A percentile compares a stretch with the other conserved stretches of the same genome.
phyloP scores from a whole-genome alignment of 225 moss, liverwort and hornwort species.

The Thuidium tamariscinum region DNA sequence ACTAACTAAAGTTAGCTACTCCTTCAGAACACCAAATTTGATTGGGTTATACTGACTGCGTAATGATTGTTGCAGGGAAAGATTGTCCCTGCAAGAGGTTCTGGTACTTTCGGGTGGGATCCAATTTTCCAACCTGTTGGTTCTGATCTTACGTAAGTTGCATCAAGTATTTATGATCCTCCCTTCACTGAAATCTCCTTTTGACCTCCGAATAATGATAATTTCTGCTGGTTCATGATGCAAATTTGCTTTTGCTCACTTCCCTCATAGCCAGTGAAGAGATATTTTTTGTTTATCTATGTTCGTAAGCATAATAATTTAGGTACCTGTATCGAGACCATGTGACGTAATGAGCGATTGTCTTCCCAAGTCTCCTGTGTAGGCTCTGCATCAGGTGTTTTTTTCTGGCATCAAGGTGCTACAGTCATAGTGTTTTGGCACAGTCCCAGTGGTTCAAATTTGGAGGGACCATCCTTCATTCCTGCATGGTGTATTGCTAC shows the following conservation, averaged over 20 bases:
- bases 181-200: background rate
- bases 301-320: background rate
- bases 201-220: background rate
- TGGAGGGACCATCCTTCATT: too few species aligned
- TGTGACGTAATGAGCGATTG: background rate
- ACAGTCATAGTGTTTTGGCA: too few species aligned
- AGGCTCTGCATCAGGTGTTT: background rate
- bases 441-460: too few species aligned
- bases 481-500: too few species aligned
- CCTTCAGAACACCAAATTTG: background rate
- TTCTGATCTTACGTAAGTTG: constrained; percentile 68
- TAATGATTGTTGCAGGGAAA: constrained; percentile 47
- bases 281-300: background rate
- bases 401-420: too few species aligned
- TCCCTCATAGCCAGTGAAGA: background rate
- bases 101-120: constrained; percentile 89
- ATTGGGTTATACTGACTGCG: background rate
- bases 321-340: background rate
- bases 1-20: background rate
- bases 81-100: constrained; percentile 86
- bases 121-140: constrained; percentile 85
- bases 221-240: background rate
- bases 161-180: background rate
- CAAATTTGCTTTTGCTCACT: background rate
- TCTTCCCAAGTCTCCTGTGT: background rate